phyloP scores from a whole-genome alignment of 768 basidiomycete species.

The Nidula microcarpa region DNA sequence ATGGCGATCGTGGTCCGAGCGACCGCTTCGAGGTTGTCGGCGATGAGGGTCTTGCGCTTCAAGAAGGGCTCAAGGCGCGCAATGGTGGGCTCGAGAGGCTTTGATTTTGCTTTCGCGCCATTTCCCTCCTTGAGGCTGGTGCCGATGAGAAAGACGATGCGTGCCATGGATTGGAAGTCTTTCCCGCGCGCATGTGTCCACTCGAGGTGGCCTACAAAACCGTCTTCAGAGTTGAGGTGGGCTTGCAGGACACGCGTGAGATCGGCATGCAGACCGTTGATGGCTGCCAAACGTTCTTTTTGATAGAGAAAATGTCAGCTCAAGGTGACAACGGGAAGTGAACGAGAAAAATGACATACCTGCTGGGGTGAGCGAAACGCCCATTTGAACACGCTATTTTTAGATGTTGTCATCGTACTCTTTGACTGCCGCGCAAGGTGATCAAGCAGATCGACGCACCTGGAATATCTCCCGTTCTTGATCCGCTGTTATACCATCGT shows the following conservation, averaged over 20 bases:
- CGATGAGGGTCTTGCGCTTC: constrained; percentile 1
- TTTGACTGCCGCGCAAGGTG: constrained; percentile 1
- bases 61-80: constrained; percentile 21
- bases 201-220: constrained; percentile 32
- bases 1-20: constrained; percentile 10
- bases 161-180: constrained; percentile 43
- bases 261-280: constrained; percentile 41
- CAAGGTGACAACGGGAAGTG: neutral
- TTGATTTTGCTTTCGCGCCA: neutral
- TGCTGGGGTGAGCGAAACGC: constrained; percentile 45
- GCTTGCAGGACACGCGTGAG: constrained; percentile 37
- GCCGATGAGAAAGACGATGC: constrained; percentile 23
- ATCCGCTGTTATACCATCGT: constrained; percentile 39
- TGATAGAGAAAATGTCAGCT: neutral
- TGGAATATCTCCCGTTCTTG: constrained; percentile 70
- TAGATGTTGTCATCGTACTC: neutral
- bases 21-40: neutral
- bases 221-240: constrained; percentile 26
- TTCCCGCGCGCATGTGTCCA: constrained; percentile 42
- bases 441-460: constrained; percentile 20
- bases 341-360: constrained; percentile 22
- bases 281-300: constrained; percentile 47
- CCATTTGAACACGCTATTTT: constrained; percentile 46
- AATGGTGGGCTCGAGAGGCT: constrained; percentile 11
- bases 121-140: neutral